Evolutionary conservation across 192 early-diverging fungal genomes (phyloP).

Genomic region (Coemansia sp.): DNA sequence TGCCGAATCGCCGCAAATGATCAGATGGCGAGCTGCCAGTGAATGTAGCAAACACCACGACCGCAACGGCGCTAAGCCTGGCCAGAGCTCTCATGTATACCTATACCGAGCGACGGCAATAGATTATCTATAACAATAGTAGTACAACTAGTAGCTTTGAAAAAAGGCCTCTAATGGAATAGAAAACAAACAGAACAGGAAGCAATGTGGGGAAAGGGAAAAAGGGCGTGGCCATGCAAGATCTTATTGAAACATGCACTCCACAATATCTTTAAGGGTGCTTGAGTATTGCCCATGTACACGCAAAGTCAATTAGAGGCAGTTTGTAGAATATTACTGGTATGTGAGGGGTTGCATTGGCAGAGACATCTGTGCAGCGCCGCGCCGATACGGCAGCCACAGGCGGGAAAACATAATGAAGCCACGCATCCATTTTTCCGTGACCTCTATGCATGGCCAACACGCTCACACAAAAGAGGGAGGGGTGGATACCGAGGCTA

Average conservation of each 20-base stretch:
- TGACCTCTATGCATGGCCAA: not conserved
- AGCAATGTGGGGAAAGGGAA: not conserved
- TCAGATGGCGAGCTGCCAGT: conserved; percentile 11
- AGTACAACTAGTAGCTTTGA: not conserved
- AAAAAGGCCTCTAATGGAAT: not conserved
- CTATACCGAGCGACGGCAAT: not conserved
- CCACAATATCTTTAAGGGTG: not conserved
- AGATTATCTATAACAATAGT: not conserved
- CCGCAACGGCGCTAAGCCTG: conserved; percentile 1
- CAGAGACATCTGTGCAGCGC: not conserved
- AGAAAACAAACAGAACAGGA: not conserved
- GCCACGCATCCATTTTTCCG: conserved; percentile 3
- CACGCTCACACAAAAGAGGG: not conserved
- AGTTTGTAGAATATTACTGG: not conserved
- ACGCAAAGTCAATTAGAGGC: not conserved
- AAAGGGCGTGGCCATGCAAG: conserved; percentile 3
- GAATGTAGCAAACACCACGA: conserved; percentile 1
- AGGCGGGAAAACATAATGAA: conserved; percentile 2
- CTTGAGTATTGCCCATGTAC: not conserved
- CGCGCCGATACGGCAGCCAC: not conserved
- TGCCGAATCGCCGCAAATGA: conserved; percentile 30
- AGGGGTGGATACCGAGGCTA: not conserved
- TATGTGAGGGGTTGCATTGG: not conserved
- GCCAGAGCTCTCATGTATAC: conserved; percentile 14
- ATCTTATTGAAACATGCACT: not conserved